Percentiles rank a stretch among this genome's conserved stretches.
Evolutionary conservation across 768 basidiomycete genomes (phyloP).

Genomic region (Dioszegia crocea): DNA sequence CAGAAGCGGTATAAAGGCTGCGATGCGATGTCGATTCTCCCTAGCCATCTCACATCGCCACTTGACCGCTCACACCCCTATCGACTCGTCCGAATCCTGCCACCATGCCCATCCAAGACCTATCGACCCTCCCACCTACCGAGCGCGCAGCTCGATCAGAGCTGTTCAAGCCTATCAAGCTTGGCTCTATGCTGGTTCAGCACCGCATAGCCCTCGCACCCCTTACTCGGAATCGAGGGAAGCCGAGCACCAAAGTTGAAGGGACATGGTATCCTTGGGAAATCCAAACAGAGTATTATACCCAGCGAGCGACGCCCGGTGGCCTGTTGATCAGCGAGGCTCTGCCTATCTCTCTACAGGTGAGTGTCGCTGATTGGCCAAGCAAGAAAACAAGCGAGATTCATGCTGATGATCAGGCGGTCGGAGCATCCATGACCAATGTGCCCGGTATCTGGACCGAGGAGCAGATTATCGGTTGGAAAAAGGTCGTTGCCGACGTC

Average conservation of each 20-base stretch:
- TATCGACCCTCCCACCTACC: slow-evolving; percentile 7
- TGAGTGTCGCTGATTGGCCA: background rate
- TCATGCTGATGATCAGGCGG: slow-evolving; percentile 14
- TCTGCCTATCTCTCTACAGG: slow-evolving; percentile 9
- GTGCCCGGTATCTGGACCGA: slow-evolving; percentile 61
- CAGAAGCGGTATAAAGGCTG: no score
- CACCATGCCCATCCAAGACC: slow-evolving; percentile 8
- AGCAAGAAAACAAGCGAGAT: no score
- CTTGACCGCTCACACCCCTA: no score
- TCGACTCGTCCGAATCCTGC: no score
- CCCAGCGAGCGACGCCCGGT: slow-evolving; percentile 43
- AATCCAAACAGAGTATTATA: slow-evolving; percentile 36
- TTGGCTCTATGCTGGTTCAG: slow-evolving; percentile 11
- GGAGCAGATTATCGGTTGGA: slow-evolving; percentile 61
- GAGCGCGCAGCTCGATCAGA: slow-evolving; percentile 9
- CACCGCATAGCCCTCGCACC: slow-evolving; percentile 45
- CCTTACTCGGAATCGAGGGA: slow-evolving; percentile 16
- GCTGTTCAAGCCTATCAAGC: slow-evolving; percentile 8
- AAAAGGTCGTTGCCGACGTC: slow-evolving; percentile 58
- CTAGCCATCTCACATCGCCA: no score
- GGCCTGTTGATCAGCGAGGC: slow-evolving; percentile 51
- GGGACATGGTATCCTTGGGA: slow-evolving; percentile 11
- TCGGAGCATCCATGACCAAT: slow-evolving; percentile 28
- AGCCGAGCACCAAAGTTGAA: background rate
- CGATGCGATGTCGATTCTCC: no score